Base-by-base conservation (phyloP, 768 basidiomycete species). In the Kwoniella sp. region DNA sequence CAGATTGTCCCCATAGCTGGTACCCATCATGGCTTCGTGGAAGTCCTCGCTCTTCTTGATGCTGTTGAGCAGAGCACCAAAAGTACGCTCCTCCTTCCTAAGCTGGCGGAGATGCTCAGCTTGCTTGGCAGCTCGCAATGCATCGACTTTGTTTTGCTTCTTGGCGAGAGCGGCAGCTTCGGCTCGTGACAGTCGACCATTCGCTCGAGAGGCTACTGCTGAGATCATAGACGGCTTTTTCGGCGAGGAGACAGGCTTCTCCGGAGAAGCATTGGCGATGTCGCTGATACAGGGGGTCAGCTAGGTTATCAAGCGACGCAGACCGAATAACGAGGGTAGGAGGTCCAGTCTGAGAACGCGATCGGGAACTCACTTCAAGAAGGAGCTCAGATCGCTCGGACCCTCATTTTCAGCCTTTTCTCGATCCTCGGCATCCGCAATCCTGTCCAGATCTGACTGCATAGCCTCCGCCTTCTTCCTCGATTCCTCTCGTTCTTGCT, bases 321-420 rank as follows among this genome's bases (percentile, higher is more conserved):
- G n/a, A n/a, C n/a, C n/a, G n/a, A n/a, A n/a, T n/a, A n/a, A n/a
- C n/a, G n/a, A n/a, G n/a, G n/a, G n/a, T n/a, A n/a, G n/a, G n/a
- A n/a, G n/a, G n/a, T n/a, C n/a, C n/a, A n/a, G n/a, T 34, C 34
- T 34, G 34, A 34, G 34, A 13, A 31, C 9, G 22, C 8, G 15
- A 37, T 5, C 37, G 51, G n/a, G 11, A 5, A 68, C 67, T 68
- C 58, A 68, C 67, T 48, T 29, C 2, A 68, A 23, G 52, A 65
- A 53, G 2, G 51, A 58, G 22, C 15, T 34, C 7, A 68, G 26
- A 41, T 61, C 63, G 13, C 51, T 63, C 26, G 52, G 56, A 9
- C 34, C 62, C 4, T 37, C 45, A 9, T 38, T 48, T 17, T 61
- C 58, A 13, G 47, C 59, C 30, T 23, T 20, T 22, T 65, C 54